Base-by-base conservation (phyloP, 1,284 basidiomycete genomes). In the Naganishia albida region DNA sequence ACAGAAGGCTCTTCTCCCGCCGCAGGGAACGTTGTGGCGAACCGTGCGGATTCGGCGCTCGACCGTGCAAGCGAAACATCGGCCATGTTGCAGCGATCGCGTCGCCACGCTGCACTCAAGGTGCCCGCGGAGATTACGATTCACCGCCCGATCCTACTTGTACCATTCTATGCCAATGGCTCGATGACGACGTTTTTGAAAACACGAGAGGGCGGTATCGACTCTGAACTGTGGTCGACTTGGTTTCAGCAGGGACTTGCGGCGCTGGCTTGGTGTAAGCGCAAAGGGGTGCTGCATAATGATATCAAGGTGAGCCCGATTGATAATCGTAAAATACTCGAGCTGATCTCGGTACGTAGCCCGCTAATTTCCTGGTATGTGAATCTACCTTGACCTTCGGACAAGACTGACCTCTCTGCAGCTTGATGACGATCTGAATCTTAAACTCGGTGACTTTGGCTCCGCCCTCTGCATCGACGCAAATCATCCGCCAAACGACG, bases 361-460 rank as follows among this genome's bases (percentile, higher is more conserved):
- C 44, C 1, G 62, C 65, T 23, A 55, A 64, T 39, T 57, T 64
- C 30, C 42, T 50, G 16, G 62, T 59, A 53, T 62, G 67, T 67
- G 49, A 48, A 54, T 2, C 74, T 75, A 57, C 63, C 75, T 54
- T 77, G 75, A 66, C n/a, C n/a, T 72, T 72, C 25, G 16, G 13
- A 25, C 38, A 7, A 40, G 18, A 60, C 40, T 44, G 3, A 60
- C 26, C 38, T 39, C 42, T 75, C 50, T 68, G 74, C 64, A 71
- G 75, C 73, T 82, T 59, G 77, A 80, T 15, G 65, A 72, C 57
- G 68, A 74, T 52, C 68, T 79, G 42, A 71, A 77, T 65, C 71
- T 81, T 16, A 77, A 79, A 3, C 71, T 83, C 18, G 78, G 78
- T 28, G 82, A 83, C 70, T 82, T 82, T 68, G 81, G 81, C 59